Base-by-base conservation (phyloP, 306 rosid species). In the Dalbergia cultrata region DNA sequence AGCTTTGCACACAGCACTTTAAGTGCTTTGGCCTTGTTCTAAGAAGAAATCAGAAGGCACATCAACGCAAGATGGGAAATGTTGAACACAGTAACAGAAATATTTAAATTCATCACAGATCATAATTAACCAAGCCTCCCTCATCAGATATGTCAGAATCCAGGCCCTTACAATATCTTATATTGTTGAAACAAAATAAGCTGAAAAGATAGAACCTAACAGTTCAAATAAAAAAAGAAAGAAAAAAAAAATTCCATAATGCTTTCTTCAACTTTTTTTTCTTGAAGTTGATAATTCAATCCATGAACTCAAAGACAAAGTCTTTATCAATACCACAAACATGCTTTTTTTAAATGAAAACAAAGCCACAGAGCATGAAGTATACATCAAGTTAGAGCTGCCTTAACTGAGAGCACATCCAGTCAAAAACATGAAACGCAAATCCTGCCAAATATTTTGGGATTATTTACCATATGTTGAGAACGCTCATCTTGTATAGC, bases 21-120 rank as follows among this genome's bases (percentile, higher is more conserved):
- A n/a, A 92, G 92, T 53, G 97, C 97, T 88, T 90, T 95, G 74
- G 93, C 94, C 77, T 91, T 95, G 84, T 95, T 95, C 97, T 95
- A 79, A 26, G 70, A 33, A 85, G 80, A 77, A 83, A 79, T 26
- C 72, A 78, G 31, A 78, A 69, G 18, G 21, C 53, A 74, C 53
- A 6, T 17, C 19, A 9, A 26, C 10, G 34, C 16, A 43, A 12
- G n/a, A 37, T 3, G 44, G 35, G 33, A 75, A 63, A 21, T 56
- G 12, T 56, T 31, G 72, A 77, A 34, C n/a, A 60, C 10, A 83
- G 17, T 54, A 75, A 87, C 47, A 52, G 31, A 72, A 45, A 64
- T 37, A 84, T 47, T 62, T 26, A 57, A 67, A 63, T 61, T 60
- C 26, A 81, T 54, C 26, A 8, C 67, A 14, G 22, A 31, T 22